These are phyloP conservation scores for Trichomonas tenax DNA, from an alignment of 208 protist genomes.

Conservation along the genomic window DNA sequence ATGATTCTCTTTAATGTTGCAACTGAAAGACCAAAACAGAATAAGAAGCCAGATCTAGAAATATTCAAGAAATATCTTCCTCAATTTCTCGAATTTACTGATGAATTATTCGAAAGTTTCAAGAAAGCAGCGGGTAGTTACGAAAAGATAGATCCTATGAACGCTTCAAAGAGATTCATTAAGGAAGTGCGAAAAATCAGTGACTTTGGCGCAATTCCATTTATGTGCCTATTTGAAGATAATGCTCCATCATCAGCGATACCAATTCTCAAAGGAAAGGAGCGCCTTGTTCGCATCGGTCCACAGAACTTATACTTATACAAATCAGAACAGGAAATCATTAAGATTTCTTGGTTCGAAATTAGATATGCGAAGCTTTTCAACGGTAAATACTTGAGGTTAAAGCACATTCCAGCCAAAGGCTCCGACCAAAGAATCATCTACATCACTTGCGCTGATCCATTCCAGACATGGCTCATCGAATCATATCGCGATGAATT, in stretches of 20 bases:
- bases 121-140: neutral
- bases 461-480: neutral
- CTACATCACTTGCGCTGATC: neutral
- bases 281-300: neutral
- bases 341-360: neutral
- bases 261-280: neutral
- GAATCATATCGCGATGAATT: neutral
- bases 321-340: neutral
- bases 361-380: neutral
- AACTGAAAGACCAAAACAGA: neutral
- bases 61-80: neutral
- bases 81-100: neutral
- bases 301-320: neutral
- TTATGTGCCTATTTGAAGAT: neutral
- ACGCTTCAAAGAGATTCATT: neutral
- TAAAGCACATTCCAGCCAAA: neutral
- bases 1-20: neutral
- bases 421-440: neutral
- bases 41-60: neutral
- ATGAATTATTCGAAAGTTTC: neutral
- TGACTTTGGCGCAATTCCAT: neutral
- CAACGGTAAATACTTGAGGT: neutral
- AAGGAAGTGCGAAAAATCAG: neutral
- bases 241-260: neutral
- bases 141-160: neutral